Evolutionary conservation across 805 yeast species (phyloP), one percentile per base, ranked within the genome.

Genomic region (Ogataea pilisensis): DNA sequence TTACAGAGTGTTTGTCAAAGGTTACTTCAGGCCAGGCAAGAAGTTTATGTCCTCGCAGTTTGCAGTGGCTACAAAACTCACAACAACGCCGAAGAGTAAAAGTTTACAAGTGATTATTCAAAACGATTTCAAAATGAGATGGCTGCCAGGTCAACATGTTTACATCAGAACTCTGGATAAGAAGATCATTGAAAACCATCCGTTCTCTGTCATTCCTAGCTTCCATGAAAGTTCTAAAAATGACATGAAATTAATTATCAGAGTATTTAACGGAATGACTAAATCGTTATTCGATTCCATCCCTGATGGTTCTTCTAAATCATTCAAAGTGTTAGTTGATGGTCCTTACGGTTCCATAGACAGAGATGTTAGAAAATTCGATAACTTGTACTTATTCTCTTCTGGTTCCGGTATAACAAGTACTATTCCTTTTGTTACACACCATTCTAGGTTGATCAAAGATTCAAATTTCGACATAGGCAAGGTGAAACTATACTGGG

Each of bases 271-370:
- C 3, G 83, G 83, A 0, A 55, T 76, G 33, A 76, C 83, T 1
- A 58, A 45, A 32, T 48, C 47, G 11, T 45, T 76, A 3, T 58
- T 57, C 43, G 35, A 53, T 9, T 39, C 51, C 17, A 18, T 55
- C 4, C 26, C 68, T 8, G 61, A 63, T 9, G 53, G 51, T 18
- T 46, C 54, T 0, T 37, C 51, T 3, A 47, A 51, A 13, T 46
- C 61, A 0, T 30, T 57, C 37, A 60, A 58, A 26, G 71, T 73
- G 1, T 53, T 74, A 16, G 36, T 57, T n/a, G 82, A 77, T 50
- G 83, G 83, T 1, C 80, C 83, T 4, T 77, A 75, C 44, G 82
- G 83, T 14, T 82, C 81, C 1, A 49, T 70, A 35, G 49, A 63
- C 13, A 64, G 83, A 51, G 73, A 73, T 44, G 55, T 61, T 5